Conservation (phyloP, 2,329 filamentous ascomycete species). For the Diaporthe citri region DNA sequence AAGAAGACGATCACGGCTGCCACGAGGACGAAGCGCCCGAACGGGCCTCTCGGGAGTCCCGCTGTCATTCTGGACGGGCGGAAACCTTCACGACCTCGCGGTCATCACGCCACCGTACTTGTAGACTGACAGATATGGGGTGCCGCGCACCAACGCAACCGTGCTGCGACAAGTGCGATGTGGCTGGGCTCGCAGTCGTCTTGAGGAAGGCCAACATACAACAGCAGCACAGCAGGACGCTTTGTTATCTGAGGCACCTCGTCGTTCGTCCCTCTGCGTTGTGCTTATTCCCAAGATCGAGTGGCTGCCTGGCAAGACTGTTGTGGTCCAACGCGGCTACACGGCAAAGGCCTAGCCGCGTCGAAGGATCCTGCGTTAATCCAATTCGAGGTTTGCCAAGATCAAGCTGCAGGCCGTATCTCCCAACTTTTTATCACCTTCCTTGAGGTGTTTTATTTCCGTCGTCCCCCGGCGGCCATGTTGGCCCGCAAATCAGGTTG, state of each 20-base stretch:
- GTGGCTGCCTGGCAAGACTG: neutral
- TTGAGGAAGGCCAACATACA: neutral
- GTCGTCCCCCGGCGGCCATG: neutral
- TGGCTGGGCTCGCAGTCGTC: neutral
- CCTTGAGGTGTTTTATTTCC: neutral
- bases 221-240: neutral
- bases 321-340: conserved; percentile 1
- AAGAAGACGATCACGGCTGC: conserved; percentile 4
- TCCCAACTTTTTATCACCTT: neutral
- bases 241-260: neutral
- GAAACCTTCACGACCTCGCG: neutral
- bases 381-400: conserved; percentile 15
- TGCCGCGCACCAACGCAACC: neutral
- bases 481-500: neutral
- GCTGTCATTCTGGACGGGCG: conserved; percentile 1
- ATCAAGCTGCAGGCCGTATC: conserved; percentile 5
- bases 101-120: neutral
- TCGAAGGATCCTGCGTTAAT: conserved; percentile 7
- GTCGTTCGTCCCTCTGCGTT: neutral
- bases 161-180: neutral
- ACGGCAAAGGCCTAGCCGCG: conserved; percentile 1
- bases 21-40: conserved; percentile 14
- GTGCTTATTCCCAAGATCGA: neutral
- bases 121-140: neutral
- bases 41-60: conserved; percentile 20